Evolutionary conservation across 164 flowering plant species (phyloP), one percentile per base, ranked within the genome.

Genomic region (Macadamia tetraphylla): DNA sequence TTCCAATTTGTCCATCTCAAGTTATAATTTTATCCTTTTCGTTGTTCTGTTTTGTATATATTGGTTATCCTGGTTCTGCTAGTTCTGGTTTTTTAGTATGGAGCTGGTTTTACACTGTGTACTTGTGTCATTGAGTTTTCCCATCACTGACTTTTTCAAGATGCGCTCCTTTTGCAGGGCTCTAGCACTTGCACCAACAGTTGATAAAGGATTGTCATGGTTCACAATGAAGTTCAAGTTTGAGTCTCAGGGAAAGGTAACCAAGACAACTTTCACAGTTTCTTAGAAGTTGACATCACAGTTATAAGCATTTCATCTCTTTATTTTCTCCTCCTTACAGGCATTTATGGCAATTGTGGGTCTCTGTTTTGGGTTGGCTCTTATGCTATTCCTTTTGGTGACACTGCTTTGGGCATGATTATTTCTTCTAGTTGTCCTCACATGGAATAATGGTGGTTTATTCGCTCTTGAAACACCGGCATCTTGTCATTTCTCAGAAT

Each of bases 111-210:
- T 35, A 35, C 40, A 35, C 3, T 35, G 23, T 35, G 40, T 35
- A 35, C 40, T 5, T 2, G 40, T 35, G 40, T 35, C 40, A 35
- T 35, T 35, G 40, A 35, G 40, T 46, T 46, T 46, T 3, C 13
- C 9, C 51, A 46, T 46, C 51, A 48, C 40, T 14, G 29, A 48
- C 43, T 52, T 35, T 66, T 15, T 60, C 51, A 29, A n/a, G 46
- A 44, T 44, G 12, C 75, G 67, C 52, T 73, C 32, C 63, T 69
- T 40, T 42, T 80, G 83, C 86, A 91, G 95, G 82, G 96, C 98
- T 59, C 82, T 92, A 55, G 96, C 94, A 51, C 87, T 92, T 59
- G 98, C 98, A 6, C 96, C 98, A 43, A 72, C 88, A 57, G 98
- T 90, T 0, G 92, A 84, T 67, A 81, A 74, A 73, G 96, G 88